Conservation (phyloP, 805 yeast species). For the Pachysolen tannophilus region DNA sequence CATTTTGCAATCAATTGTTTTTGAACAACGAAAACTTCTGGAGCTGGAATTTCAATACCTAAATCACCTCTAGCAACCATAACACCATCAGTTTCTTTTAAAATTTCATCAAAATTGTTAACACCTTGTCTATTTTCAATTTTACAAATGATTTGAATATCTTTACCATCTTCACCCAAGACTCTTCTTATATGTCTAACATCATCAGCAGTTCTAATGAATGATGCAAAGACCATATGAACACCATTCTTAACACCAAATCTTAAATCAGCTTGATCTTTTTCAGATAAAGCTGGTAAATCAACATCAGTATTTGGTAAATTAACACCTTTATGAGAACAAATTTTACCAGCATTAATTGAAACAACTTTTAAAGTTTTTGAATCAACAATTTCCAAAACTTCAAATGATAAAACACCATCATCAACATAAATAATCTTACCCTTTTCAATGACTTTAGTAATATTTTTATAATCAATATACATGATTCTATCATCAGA, state of each 20-base stretch:
- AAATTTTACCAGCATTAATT: conserved; percentile 90
- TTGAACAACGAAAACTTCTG: conserved; percentile 97
- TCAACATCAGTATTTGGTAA: conserved; percentile 98
- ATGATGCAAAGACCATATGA: conserved; percentile 98
- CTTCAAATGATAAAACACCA: conserved; percentile 95
- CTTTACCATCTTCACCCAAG: conserved; percentile 93
- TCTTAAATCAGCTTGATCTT: conserved; percentile 84
- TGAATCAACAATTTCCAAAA: conserved; percentile 72
- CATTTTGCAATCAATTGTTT: conserved; percentile 98
- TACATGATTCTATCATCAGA: conserved; percentile 80
- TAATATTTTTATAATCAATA: conserved; percentile 92
- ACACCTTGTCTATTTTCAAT: conserved; percentile 99
- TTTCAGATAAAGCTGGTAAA: conserved; percentile 94
- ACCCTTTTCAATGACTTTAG: conserved; percentile 86
- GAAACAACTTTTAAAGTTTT: conserved; percentile 80
- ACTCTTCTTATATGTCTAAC: conserved; percentile 86
- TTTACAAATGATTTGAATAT: conserved; percentile 93
- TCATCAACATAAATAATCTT: conserved; percentile 92
- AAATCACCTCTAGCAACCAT: conserved; percentile 99
- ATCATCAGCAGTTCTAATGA: conserved; percentile 92
- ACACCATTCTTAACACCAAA: conserved; percentile 97
- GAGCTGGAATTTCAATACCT: conserved; percentile 99
- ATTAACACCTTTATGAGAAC: conserved; percentile 98
- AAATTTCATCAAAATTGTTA: conserved; percentile 96
- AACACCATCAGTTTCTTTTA: conserved; percentile 94